These are phyloP conservation scores for Lizanozyma gosingica DNA, from an alignment of 1,139 yeast genomes.

Conservation along the genomic window DNA sequence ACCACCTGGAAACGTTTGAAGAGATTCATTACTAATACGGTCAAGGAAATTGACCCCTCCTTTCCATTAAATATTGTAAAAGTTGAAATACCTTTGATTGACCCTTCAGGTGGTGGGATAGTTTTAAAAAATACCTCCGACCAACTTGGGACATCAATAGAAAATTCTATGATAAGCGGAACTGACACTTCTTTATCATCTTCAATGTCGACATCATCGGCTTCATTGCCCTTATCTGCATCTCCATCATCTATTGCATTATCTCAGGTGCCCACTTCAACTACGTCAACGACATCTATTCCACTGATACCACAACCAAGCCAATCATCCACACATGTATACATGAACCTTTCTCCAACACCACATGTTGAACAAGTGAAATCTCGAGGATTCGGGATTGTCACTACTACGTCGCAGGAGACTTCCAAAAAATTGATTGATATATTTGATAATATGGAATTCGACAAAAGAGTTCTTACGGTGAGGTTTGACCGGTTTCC, in stretches of 20 bases:
- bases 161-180: background rate
- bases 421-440: constrained; percentile 26
- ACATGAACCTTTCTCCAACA: background rate
- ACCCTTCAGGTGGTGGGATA: no score
- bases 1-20: constrained; percentile 31
- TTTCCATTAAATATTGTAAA: constrained; percentile 16
- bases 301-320: no score
- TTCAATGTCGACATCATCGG: constrained; percentile 8
- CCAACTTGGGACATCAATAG: background rate
- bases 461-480: constrained; percentile 31
- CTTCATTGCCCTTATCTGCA: constrained; percentile 6
- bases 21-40: constrained; percentile 16
- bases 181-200: constrained; percentile 5
- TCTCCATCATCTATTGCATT: background rate
- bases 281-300: no score
- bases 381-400: constrained; percentile 33
- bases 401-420: constrained; percentile 24
- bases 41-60: constrained; percentile 19
- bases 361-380: background rate
- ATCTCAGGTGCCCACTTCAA: background rate
- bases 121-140: background rate
- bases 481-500: constrained; percentile 34
- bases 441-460: constrained; percentile 25
- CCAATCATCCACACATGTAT: background rate
- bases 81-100: constrained; percentile 29